Percentiles rank a stretch among this genome's conserved stretches.
Evolutionary conservation across 2,329 filamentous ascomycete species (phyloP).

Genomic region (Rugonectria rugulosa): DNA sequence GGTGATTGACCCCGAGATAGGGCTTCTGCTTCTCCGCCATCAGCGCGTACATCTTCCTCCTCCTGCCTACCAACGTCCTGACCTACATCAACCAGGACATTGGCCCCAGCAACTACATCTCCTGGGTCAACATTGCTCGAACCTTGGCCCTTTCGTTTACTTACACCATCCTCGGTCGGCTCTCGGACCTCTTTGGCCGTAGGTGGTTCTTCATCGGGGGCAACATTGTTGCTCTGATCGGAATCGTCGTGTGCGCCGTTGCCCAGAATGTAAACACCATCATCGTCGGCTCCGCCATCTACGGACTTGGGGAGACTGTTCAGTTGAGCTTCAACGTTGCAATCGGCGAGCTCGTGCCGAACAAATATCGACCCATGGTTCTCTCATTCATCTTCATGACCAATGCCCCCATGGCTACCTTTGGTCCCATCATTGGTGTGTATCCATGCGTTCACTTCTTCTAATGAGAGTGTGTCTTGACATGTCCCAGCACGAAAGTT

Average conservation of each 20-base stretch:
- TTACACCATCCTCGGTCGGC: constrained; percentile 47
- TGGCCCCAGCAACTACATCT: constrained; percentile 44
- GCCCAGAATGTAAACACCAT: constrained; percentile 45
- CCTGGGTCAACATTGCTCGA: constrained; percentile 47
- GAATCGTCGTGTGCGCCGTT: constrained; percentile 46
- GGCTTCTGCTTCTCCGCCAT: constrained; percentile 49
- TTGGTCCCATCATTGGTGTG: constrained; percentile 46
- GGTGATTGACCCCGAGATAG: constrained; percentile 22
- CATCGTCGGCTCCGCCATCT: constrained; percentile 46
- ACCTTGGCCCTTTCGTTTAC: constrained; percentile 47
- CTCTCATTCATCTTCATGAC: constrained; percentile 44
- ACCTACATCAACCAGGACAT: constrained; percentile 48
- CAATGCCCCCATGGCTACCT: constrained; percentile 44
- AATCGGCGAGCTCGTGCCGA: constrained; percentile 51
- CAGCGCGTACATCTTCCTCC: constrained; percentile 47
- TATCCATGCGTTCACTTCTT: background rate
- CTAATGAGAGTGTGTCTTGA: background rate
- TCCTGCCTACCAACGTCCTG: constrained; percentile 48
- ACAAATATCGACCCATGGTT: constrained; percentile 49
- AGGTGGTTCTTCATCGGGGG: constrained; percentile 51
- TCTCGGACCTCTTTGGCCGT: constrained; percentile 50
- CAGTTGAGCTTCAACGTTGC: constrained; percentile 49
- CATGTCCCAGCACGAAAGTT: constrained; percentile 42
- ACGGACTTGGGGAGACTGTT: constrained; percentile 46
- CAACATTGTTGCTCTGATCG: constrained; percentile 45